Conservation (phyloP, 1,284 basidiomycete genomes). For the Tremellales sp. region DNA sequence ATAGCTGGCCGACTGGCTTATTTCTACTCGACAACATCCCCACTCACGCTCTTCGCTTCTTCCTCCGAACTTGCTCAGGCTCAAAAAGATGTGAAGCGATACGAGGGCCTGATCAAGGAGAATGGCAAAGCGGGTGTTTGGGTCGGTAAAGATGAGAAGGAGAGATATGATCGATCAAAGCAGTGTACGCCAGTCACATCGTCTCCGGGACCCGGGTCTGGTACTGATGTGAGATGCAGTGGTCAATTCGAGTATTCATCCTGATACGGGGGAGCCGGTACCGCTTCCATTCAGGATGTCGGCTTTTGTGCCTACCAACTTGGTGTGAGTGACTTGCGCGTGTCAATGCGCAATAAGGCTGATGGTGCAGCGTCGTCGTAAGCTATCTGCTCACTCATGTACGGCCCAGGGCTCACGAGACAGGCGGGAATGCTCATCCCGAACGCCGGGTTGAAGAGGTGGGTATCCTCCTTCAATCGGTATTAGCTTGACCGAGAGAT, state of each 20-base stretch:
- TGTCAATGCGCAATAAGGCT: neutral
- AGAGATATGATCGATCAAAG: conserved; percentile 47
- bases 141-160: conserved; percentile 37
- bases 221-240: conserved; percentile 30
- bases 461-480: no score
- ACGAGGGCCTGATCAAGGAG: conserved; percentile 42
- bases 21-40: conserved; percentile 54
- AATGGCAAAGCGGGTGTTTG: conserved; percentile 38
- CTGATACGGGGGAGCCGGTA: conserved; percentile 51
- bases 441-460: conserved; percentile 44
- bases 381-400: conserved; percentile 11
- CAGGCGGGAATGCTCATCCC: conserved; percentile 52
- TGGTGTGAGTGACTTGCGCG: conserved; percentile 40
- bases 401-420: conserved; percentile 23
- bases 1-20: conserved; percentile 51
- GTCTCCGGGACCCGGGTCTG: neutral
- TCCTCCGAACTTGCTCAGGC: conserved; percentile 40
- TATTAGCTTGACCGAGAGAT: no score
- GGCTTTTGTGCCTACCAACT: conserved; percentile 55
- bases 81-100: conserved; percentile 41
- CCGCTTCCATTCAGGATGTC: conserved; percentile 54
- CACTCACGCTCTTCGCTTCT: conserved; percentile 53
- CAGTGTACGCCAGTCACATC: conserved; percentile 41
- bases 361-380: neutral
- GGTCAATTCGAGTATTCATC: conserved; percentile 52